Evolutionary conservation across 2,329 filamentous ascomycete genomes (phyloP).

Genomic region (Fusarium protoensiforme): DNA sequence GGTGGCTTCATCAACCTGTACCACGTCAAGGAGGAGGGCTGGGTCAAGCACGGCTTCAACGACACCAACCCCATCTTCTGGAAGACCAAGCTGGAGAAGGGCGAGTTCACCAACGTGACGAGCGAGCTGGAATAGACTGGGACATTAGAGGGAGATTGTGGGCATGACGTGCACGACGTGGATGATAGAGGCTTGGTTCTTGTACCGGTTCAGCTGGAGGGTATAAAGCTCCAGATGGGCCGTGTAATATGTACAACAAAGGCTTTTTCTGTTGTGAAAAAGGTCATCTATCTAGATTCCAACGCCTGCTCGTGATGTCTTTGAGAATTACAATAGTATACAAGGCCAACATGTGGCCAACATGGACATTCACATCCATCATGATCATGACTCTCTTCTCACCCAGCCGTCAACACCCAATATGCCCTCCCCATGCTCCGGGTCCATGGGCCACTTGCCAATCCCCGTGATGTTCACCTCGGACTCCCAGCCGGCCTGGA

Average conservation of each 20-base stretch:
- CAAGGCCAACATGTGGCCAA: not conserved
- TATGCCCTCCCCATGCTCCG: constrained; percentile 68
- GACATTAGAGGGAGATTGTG: constrained; percentile 1
- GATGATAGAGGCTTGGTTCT: constrained; percentile 35
- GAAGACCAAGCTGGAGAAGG: constrained; percentile 98
- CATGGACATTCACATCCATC: not conserved
- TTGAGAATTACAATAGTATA: constrained; percentile 21
- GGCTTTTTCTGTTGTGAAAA: constrained; percentile 41
- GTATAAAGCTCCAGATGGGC: constrained; percentile 23
- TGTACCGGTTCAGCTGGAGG: constrained; percentile 13
- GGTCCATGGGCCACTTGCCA: constrained; percentile 80
- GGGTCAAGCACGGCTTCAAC: constrained; percentile 98
- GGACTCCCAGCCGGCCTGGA: constrained; percentile 76
- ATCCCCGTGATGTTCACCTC: constrained; percentile 69
- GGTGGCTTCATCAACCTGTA: constrained; percentile 99
- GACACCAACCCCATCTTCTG: constrained; percentile 99
- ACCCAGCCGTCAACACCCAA: constrained; percentile 67
- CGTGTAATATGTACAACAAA: constrained; percentile 45
- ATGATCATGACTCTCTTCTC: constrained; percentile 29
- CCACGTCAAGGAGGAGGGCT: constrained; percentile 98
- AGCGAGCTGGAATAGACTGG: constrained; percentile 70
- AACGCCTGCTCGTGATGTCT: constrained; percentile 5
- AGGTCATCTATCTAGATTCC: constrained; percentile 9
- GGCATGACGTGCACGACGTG: not conserved
- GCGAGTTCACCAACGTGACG: constrained; percentile 97